phyloP scores from a whole-genome alignment of 352 stramenopile genomes.

The Pythium dissimile region DNA sequence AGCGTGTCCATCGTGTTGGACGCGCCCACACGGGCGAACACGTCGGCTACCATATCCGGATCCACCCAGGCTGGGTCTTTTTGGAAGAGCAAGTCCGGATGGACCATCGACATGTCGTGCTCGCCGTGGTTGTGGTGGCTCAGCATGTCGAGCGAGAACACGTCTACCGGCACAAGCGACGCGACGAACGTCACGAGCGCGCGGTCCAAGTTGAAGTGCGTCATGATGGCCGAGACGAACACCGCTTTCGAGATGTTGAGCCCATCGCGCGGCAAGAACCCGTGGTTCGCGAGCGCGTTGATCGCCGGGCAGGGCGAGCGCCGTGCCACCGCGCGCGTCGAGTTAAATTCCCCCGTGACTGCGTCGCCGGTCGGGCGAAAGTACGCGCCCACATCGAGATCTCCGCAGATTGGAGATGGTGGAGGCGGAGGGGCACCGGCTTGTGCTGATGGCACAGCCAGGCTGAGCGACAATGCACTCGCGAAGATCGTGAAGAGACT shows the following conservation, averaged over 20 bases:
- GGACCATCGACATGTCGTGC: slow-evolving; percentile 46
- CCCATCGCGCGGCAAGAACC: slow-evolving; percentile 33
- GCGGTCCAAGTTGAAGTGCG: slow-evolving; percentile 31
- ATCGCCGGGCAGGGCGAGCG: slow-evolving; percentile 50
- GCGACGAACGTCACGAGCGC: neutral
- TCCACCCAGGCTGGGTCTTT: slow-evolving; percentile 29
- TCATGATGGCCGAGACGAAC: slow-evolving; percentile 28
- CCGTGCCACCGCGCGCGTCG: neutral
- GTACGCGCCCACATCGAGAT: slow-evolving; percentile 2
- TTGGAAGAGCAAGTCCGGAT: slow-evolving; percentile 37
- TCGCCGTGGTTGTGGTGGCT: slow-evolving; percentile 34
- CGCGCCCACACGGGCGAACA: slow-evolving; percentile 23
- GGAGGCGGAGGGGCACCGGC: no score
- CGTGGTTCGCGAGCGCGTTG: slow-evolving; percentile 51
- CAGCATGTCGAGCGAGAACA: slow-evolving; percentile 33
- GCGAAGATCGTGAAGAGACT: no score
- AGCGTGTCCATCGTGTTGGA: neutral
- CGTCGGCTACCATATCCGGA: slow-evolving; percentile 23
- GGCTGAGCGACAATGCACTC: no score
- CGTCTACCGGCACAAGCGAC: neutral
- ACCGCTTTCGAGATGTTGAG: slow-evolving; percentile 23
- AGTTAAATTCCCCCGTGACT: neutral
- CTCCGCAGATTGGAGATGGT: neutral
- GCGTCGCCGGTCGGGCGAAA: neutral
- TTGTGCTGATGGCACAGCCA: no score